Conservation (phyloP, 2,329 filamentous ascomycete species). For the Cladosporium halotolerans region DNA sequence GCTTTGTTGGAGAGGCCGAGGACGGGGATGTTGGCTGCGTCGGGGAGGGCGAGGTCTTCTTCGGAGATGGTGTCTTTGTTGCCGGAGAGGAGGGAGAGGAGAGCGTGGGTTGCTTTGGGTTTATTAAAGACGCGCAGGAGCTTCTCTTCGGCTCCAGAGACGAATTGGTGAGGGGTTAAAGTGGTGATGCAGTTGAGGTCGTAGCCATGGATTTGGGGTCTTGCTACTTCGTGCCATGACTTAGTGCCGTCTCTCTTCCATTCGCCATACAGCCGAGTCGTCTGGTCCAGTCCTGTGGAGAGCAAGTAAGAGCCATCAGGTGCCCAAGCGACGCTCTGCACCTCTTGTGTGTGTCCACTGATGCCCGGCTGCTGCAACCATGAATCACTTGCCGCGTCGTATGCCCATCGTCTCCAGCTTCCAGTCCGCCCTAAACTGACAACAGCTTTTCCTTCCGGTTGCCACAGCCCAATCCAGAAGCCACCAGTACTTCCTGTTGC, state of each 20-base stretch:
- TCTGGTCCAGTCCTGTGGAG: constrained; percentile 87
- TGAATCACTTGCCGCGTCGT: constrained; percentile 52
- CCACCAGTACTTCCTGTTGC: constrained; percentile 93
- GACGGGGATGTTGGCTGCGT: constrained; percentile 90
- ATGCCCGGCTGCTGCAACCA: constrained; percentile 76
- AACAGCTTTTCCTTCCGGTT: constrained; percentile 66
- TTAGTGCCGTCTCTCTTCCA: constrained; percentile 53
- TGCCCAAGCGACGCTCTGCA: constrained; percentile 80
- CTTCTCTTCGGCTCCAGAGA: constrained; percentile 95
- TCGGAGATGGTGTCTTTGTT: constrained; percentile 8
- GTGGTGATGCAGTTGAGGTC: constrained; percentile 91
- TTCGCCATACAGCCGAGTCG: constrained; percentile 75
- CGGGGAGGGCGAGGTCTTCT: constrained; percentile 52
- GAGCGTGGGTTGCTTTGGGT: constrained; percentile 55
- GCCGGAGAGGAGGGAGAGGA: constrained; percentile 21
- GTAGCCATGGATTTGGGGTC: constrained; percentile 96
- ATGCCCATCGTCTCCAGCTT: constrained; percentile 83
- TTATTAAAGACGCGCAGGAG: constrained; percentile 92
- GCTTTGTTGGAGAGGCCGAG: constrained; percentile 95
- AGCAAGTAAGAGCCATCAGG: constrained; percentile 75
- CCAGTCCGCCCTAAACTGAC: constrained; percentile 84
- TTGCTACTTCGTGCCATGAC: constrained; percentile 92
- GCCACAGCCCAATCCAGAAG: constrained; percentile 95
- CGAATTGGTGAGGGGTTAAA: constrained; percentile 67
- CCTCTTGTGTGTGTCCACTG: constrained; percentile 75